Evolutionary conservation across 139 green algal genomes (phyloP).

Genomic region (Tetradesmus obliquus): DNA sequence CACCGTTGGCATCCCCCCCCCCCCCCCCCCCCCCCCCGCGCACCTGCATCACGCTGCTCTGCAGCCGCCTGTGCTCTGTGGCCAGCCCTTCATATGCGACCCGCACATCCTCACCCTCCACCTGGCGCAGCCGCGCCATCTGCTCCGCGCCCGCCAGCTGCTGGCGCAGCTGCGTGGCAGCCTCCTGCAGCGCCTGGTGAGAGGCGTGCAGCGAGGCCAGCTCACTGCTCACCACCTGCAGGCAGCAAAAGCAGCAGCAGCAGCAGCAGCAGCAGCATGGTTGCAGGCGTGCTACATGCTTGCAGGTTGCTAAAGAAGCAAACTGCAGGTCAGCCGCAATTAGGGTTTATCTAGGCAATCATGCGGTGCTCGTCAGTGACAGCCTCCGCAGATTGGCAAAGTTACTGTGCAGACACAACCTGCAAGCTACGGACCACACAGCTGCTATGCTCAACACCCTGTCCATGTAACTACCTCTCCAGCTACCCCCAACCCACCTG

Average conservation of each 20-base stretch:
- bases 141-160: conserved; percentile 57
- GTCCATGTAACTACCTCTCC: background rate
- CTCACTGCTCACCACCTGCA: conserved; percentile 67
- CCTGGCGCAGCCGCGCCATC: conserved; percentile 57
- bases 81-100: conserved; percentile 69
- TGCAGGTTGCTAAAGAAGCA: background rate
- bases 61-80: conserved; percentile 56
- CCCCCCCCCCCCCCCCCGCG: too few species aligned
- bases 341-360: too few species aligned
- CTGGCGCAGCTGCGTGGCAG: conserved; percentile 38
- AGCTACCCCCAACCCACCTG: conserved; percentile 57
- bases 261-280: background rate
- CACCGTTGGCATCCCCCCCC: too few species aligned
- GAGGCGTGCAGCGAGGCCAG: conserved; percentile 42
- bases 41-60: conserved; percentile 44
- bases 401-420: too few species aligned
- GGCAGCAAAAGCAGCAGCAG: background rate
- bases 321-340: too few species aligned
- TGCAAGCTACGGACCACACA: too few species aligned
- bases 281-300: background rate
- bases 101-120: conserved; percentile 70
- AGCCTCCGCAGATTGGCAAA: too few species aligned
- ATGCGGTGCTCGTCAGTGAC: too few species aligned
- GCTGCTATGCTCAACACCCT: too few species aligned
- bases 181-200: conserved; percentile 43